Percentiles rank a stretch among this genome's conserved stretches.
Conservation (phyloP, 2,329 filamentous ascomycete species). For the Diatrype stigma region DNA sequence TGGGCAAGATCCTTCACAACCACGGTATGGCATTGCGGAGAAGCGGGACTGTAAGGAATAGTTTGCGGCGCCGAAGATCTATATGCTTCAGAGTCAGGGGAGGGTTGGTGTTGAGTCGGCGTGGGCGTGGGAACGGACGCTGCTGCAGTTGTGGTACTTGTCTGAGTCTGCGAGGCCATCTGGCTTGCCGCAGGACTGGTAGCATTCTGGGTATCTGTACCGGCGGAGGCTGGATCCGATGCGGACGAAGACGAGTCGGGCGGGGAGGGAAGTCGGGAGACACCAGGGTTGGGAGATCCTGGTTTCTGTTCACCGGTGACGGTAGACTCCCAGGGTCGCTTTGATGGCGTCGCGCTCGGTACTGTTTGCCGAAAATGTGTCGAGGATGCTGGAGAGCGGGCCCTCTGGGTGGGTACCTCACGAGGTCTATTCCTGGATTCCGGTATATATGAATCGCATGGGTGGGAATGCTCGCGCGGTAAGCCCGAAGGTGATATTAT, state of each 20-base stretch:
- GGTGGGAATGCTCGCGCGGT: conserved; percentile 42
- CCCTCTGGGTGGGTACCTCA: conserved; percentile 18
- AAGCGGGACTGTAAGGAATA: conserved; percentile 31
- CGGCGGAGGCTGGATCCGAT: conserved; percentile 35
- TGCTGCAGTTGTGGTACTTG: conserved; percentile 15
- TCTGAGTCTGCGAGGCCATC: conserved; percentile 44
- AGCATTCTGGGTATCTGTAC: conserved; percentile 36
- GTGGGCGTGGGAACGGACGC: conserved; percentile 18
- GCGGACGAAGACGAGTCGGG: conserved; percentile 46
- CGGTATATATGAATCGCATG: conserved; percentile 39
- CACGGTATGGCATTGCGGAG: conserved; percentile 52
- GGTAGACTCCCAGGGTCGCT: conserved; percentile 25
- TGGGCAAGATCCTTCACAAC: conserved; percentile 86
- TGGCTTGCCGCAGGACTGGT: conserved; percentile 33
- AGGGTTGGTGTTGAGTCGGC: conserved; percentile 24
- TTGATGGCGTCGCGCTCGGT: conserved; percentile 22
- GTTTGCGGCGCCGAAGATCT: conserved; percentile 19
- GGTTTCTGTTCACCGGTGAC: conserved; percentile 19
- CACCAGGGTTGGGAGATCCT: conserved; percentile 33
- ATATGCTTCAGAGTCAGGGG: conserved; percentile 23
- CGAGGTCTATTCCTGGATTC: conserved; percentile 32
- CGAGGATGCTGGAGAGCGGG: conserved; percentile 19
- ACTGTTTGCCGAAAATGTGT: conserved; percentile 18
- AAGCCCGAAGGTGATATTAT: conserved; percentile 56
- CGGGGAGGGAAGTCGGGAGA: conserved; percentile 49